Evolutionary conservation across 164 flowering plant species (phyloP).

Genomic region (Tinospora cordifolia): DNA sequence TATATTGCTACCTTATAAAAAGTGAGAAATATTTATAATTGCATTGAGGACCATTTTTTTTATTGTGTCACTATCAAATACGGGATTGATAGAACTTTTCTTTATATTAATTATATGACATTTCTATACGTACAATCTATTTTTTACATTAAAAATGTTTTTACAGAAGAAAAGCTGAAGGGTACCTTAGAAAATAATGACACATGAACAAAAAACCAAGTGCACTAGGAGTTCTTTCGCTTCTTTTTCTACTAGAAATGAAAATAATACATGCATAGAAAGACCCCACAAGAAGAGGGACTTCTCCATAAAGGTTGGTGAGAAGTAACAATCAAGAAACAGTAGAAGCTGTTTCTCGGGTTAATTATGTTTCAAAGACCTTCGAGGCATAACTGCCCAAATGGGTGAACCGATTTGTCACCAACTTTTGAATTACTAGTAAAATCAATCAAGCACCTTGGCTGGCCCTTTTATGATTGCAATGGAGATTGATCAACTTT

Average conservation of each 20-base stretch:
- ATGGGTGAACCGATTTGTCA: conserved; percentile 4
- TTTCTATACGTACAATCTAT: background rate
- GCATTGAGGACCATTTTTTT: no score
- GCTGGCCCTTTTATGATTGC: conserved; percentile 3
- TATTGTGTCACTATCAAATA: no score
- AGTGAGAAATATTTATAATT: no score
- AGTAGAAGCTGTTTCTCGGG: background rate
- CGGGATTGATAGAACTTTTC: background rate
- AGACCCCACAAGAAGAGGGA: background rate
- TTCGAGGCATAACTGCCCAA: conserved; percentile 4
- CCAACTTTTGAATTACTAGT: conserved; percentile 1
- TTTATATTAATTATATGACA: background rate
- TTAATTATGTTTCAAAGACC: conserved; percentile 6
- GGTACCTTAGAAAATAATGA: background rate
- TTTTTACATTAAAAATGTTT: no score
- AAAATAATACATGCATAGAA: no score
- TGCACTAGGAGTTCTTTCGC: background rate
- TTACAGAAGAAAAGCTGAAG: background rate
- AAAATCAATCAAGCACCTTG: conserved; percentile 3
- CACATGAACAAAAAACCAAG: background rate
- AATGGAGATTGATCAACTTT: conserved; percentile 1
- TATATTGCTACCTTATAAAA: no score
- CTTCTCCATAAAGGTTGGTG: background rate
- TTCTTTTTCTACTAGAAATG: background rate
- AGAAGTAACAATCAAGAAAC: background rate